Base-by-base conservation (phyloP, 441 rosid genomes). In the Breynia disticha region DNA sequence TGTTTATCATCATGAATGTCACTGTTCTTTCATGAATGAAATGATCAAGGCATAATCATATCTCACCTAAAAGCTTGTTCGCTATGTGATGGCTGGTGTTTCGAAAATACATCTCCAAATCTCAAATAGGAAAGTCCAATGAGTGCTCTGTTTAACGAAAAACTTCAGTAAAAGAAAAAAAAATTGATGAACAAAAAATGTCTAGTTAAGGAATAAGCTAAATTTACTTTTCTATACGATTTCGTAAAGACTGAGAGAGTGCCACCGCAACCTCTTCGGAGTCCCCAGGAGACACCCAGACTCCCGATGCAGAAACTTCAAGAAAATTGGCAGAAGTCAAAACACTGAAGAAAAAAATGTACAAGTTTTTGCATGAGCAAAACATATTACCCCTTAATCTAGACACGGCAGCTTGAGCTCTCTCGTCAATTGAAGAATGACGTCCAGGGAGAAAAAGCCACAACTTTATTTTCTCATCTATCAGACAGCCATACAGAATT, bases 211-310 rank as follows among this genome's bases (percentile, higher is more conserved):
- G 69, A 63, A 62, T 16, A 66, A 45, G 37, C 41, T 55, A 71
- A 68, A 60, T 53, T 66, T 71, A 90, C 99, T 90, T 95, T 74
- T 90, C 99, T 48, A 95, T 84, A 60, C 85, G 74, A 72, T 87
- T 87, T 75, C 88, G 80, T 58, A 95, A 72, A 61, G 99, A 81
- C 65, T 82, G 97, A 56, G 98, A 90, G 61, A 95, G 83, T 67
- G 99, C 98, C 59, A 83, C 73, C 10, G 97, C 95, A 67, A 95
- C 81, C 89, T 90, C 98, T 74, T 95, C 98, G n/a, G 95, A 84
- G 71, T 90, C 98, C 62, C 99, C 99, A 73, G 99, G 98, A 67
- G 98, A 87, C 66, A 82, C 74, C 99, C 99, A 95, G 63, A 82
- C 70, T 68, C 99, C 99, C 44, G 96, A 84, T 57, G 99, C 88